phyloP scores from a whole-genome alignment of 140 eudicot species.

The Anethum foeniculum region DNA sequence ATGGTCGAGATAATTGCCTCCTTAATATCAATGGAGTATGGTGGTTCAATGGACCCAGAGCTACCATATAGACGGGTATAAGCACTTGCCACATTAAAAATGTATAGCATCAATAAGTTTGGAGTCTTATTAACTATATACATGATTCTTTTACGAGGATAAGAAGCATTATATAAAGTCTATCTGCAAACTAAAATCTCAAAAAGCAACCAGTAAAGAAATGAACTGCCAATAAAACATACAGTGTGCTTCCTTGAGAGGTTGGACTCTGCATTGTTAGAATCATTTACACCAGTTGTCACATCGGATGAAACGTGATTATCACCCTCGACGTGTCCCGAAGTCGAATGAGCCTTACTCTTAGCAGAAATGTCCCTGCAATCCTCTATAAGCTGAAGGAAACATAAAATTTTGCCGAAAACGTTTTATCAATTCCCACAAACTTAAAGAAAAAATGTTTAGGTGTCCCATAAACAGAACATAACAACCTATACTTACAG shows the following conservation, averaged over 20 bases:
- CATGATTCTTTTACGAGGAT: neutral
- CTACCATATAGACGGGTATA: neutral
- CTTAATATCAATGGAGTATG: neutral
- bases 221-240: constrained; percentile 23
- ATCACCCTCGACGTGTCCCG: constrained; percentile 39
- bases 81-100: neutral
- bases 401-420: neutral
- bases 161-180: constrained; percentile 5
- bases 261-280: constrained; percentile 22
- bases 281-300: constrained; percentile 33
- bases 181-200: constrained; percentile 6
- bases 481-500: constrained; percentile 41
- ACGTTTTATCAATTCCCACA: neutral
- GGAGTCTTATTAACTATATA: neutral
- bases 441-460: neutral
- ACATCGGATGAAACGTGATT: constrained; percentile 27
- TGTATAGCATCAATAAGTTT: neutral
- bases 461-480: constrained; percentile 3
- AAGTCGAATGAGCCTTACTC: constrained; percentile 26
- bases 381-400: constrained; percentile 54
- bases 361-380: constrained; percentile 24
- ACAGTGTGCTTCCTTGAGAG: constrained; percentile 32
- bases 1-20: neutral
- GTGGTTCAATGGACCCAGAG: neutral
- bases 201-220: neutral